A percentile compares a stretch with the other conserved stretches of the same genome.
phyloP scores from a whole-genome alignment of 805 yeast genomes.

The Maudiozyma barnettii region DNA sequence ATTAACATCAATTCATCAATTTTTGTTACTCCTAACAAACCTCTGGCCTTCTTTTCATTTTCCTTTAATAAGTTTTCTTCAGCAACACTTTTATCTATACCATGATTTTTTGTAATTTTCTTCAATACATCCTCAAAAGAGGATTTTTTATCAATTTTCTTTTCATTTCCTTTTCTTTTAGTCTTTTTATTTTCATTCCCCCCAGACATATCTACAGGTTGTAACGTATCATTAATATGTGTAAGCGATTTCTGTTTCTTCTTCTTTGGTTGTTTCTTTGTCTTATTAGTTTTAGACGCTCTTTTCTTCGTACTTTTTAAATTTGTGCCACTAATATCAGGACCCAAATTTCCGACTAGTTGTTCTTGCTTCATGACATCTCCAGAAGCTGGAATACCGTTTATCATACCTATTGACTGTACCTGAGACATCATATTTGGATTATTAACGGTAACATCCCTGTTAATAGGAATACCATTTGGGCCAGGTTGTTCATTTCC shows the following conservation, averaged over 20 bases:
- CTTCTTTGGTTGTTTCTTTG: background rate
- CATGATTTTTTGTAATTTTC: constrained; percentile 1
- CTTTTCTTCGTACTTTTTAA: no score
- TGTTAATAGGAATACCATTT: background rate
- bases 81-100: background rate
- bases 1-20: constrained; percentile 88
- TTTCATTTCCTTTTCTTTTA: background rate
- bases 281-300: no score
- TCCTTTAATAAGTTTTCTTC: background rate
- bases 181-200: background rate
- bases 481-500: background rate
- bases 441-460: background rate
- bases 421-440: background rate
- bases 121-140: constrained; percentile 5
- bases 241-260: background rate
- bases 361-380: no score
- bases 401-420: background rate
- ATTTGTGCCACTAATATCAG: no score
- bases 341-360: no score
- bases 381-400: background rate
- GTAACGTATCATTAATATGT: background rate
- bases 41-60: constrained; percentile 44
- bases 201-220: background rate
- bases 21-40: constrained; percentile 75
- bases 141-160: constrained; percentile 1